phyloP scores from a whole-genome alignment of 441 rosid genomes.

The Pelargonium exstipulatum region DNA sequence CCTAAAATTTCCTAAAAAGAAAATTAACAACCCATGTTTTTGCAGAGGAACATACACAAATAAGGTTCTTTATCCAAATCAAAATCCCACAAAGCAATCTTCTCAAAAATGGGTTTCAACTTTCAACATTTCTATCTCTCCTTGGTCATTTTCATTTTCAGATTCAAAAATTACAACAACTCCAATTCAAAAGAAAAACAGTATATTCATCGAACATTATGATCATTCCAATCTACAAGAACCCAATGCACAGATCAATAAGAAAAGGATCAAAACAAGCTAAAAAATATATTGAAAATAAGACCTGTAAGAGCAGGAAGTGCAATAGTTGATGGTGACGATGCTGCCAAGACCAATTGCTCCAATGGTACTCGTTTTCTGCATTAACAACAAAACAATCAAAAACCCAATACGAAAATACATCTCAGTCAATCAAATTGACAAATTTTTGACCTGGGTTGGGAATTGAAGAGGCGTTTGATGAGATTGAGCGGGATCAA shows the following conservation, averaged over 20 bases:
- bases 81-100: too few species aligned
- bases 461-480: not conserved
- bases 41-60: not conserved
- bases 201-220: not conserved
- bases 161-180: too few species aligned
- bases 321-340: not conserved
- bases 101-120: too few species aligned
- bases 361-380: not conserved
- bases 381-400: not conserved
- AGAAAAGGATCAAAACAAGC: not conserved
- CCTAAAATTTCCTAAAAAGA: not conserved
- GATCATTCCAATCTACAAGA: not conserved
- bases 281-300: not conserved
- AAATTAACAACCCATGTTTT: not conserved
- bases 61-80: not conserved
- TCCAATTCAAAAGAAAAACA: too few species aligned
- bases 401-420: not conserved
- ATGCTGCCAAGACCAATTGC: not conserved
- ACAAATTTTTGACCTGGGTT: too few species aligned
- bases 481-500: not conserved
- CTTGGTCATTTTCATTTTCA: too few species aligned
- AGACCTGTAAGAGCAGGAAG: slow-evolving; percentile 1
- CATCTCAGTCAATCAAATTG: not conserved
- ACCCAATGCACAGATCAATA: not conserved
- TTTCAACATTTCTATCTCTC: too few species aligned